Conservation (phyloP, 2,329 filamentous ascomycete species). For the Xylaria sp. region DNA sequence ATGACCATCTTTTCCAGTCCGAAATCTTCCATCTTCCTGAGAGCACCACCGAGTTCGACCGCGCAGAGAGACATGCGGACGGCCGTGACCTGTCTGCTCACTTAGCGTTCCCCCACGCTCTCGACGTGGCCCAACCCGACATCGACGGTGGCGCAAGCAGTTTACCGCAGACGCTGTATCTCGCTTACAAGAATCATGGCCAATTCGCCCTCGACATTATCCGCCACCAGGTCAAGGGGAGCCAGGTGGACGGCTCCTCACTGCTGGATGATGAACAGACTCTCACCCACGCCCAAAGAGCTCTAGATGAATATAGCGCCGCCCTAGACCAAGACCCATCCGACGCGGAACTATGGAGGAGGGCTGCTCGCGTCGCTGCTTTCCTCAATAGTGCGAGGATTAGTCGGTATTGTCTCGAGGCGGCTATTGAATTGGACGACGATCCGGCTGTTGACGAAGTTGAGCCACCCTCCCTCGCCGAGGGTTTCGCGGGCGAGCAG, state of each 20-base stretch:
- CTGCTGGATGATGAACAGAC: slow-evolving; percentile 53
- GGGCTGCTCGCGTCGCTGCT: slow-evolving; percentile 66
- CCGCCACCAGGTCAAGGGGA: slow-evolving; percentile 59
- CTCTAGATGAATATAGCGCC: slow-evolving; percentile 66
- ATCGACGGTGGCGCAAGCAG: slow-evolving; percentile 81
- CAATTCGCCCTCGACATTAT: slow-evolving; percentile 87
- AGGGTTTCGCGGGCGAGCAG: slow-evolving; percentile 71
- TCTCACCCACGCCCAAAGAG: slow-evolving; percentile 53
- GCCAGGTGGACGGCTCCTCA: slow-evolving; percentile 41
- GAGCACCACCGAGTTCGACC: slow-evolving; percentile 83
- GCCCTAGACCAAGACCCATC: slow-evolving; percentile 73
- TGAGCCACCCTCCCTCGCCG: slow-evolving; percentile 70
- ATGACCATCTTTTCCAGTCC: slow-evolving; percentile 84
- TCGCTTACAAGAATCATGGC: slow-evolving; percentile 95
- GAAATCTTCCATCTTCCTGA: slow-evolving; percentile 96
- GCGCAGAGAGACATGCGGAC: slow-evolving; percentile 68
- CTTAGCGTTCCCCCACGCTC: slow-evolving; percentile 57
- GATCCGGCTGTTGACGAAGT: slow-evolving; percentile 71
- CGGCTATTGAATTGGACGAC: slow-evolving; percentile 73
- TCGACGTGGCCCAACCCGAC: slow-evolving; percentile 68
- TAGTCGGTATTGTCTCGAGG: slow-evolving; percentile 71
- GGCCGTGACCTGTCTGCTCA: slow-evolving; percentile 59
- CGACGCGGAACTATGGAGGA: slow-evolving; percentile 73
- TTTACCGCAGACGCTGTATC: slow-evolving; percentile 87
- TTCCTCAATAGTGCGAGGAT: slow-evolving; percentile 67